Base-by-base conservation (phyloP, 352 stramenopile genomes). In the Globisporangium middletonii region DNA sequence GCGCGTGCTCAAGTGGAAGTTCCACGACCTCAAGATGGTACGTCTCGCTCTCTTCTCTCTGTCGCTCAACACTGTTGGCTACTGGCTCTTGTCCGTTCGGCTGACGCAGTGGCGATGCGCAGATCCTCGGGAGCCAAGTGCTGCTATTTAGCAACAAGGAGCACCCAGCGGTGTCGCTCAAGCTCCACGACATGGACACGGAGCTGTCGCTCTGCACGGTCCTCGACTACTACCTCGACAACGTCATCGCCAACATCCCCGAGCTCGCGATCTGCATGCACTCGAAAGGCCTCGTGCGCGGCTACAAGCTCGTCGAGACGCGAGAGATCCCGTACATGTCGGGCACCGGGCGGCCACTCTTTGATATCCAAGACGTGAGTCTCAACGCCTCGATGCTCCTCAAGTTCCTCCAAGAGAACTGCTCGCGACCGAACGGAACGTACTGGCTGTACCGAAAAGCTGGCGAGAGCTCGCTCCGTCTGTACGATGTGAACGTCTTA, bases 181-280 rank as follows among this genome's bases (percentile, higher is more conserved):
- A 86, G 47, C 77, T 94, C 12, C 85, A 94, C 53, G 85, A 94
- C 55, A 88, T 92, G 73, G 81, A 94, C 57, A 80, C 88, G 19
- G 81, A 94, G 38, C 54, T 94, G n/a, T 92, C 82, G 30, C 67
- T 93, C 4, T 84, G 71, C 18, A 94, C 80, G 1, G 79, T 92
- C 26, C 71, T 94, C 1, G 85, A 94, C 65, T 94, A 93, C 57
- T 94, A 94, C 46, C 55, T 94, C 35, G 85, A 94, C 61, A 94
- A 94, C 51, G 83, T 94, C 47, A 93, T 94, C 49, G 81, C 80
- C 0, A 94, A 94, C 50, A 92, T 94, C 55, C 85, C 85, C 0
- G 85, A 94, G 55, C 62, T 94, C 15, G 85, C 82, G 2, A 88
- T 94, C 51, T 94, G 85, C 35, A 89, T 94, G 82, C 85, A 94